Evolutionary conservation across 164 flowering plant genomes (phyloP).

Genomic region (Tetracentron sinense): DNA sequence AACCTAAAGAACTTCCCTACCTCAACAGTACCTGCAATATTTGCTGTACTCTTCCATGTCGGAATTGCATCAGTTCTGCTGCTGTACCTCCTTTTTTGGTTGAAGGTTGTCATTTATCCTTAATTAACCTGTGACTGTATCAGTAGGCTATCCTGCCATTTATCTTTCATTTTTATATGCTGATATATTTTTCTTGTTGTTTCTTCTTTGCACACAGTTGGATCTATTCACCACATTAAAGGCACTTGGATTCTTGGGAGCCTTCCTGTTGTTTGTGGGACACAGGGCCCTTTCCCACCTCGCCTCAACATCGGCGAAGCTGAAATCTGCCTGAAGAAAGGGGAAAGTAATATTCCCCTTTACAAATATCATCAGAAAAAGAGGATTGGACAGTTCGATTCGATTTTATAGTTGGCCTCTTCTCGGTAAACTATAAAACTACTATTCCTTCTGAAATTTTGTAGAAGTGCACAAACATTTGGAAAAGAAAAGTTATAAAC

Average conservation of each 20-base stretch:
- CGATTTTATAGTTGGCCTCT: too few species aligned
- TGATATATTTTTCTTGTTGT: neutral
- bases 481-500: too few species aligned
- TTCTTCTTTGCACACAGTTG: constrained; percentile 47
- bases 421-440: too few species aligned
- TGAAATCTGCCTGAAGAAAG: constrained; percentile 81
- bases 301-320: constrained; percentile 71
- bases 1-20: constrained; percentile 84
- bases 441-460: too few species aligned
- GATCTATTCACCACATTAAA: constrained; percentile 90
- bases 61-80: constrained; percentile 79
- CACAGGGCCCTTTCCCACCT: constrained; percentile 80
- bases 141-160: neutral
- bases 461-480: too few species aligned
- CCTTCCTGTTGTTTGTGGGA: constrained; percentile 72
- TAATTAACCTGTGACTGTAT: neutral
- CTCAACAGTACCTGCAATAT: constrained; percentile 59
- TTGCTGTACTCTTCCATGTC: constrained; percentile 74
- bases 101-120: constrained; percentile 54
- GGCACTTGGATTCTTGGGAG: constrained; percentile 64
- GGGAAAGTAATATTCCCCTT: too few species aligned
- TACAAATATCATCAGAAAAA: too few species aligned
- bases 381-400: too few species aligned
- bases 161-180: neutral
- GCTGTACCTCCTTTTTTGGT: constrained; percentile 85